phyloP scores from a whole-genome alignment of 2,329 filamentous ascomycete genomes.

The Paecilomyces dactylethromorphus region DNA sequence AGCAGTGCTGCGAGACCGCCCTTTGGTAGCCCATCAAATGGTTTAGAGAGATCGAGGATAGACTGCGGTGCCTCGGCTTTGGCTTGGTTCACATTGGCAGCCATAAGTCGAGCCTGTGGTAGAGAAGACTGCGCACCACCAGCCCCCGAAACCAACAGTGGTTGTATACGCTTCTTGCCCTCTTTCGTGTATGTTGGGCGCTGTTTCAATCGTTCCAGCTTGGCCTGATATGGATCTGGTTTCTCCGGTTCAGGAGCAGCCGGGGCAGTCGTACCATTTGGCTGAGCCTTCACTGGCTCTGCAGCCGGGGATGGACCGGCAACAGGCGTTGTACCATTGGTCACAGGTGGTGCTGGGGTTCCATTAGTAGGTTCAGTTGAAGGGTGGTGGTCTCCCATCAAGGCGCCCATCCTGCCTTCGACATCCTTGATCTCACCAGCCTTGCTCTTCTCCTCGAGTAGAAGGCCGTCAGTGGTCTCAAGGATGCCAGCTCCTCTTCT shows the following conservation, averaged over 20 bases:
- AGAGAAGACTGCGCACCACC: constrained; percentile 81
- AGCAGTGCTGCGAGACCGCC: constrained; percentile 81
- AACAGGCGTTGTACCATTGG: constrained; percentile 40
- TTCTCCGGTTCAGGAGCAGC: constrained; percentile 25
- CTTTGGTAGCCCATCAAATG: constrained; percentile 85
- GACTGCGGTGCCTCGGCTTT: constrained; percentile 71
- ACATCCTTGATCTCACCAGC: constrained; percentile 83
- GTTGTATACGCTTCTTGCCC: constrained; percentile 91
- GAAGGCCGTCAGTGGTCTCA: constrained; percentile 82
- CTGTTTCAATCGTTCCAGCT: constrained; percentile 70
- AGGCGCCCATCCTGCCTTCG: constrained; percentile 92
- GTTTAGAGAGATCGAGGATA: constrained; percentile 83
- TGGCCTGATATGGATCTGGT: constrained; percentile 50
- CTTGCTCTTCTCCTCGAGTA: constrained; percentile 86
- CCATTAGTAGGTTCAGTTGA: constrained; percentile 49
- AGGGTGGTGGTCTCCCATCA: constrained; percentile 76
- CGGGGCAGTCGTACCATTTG: constrained; percentile 28
- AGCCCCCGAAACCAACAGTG: constrained; percentile 83
- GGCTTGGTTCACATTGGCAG: constrained; percentile 56
- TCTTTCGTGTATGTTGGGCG: constrained; percentile 93
- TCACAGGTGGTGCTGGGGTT: constrained; percentile 24
- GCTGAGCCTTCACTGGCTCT: constrained; percentile 26
- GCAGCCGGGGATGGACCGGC: constrained; percentile 23
- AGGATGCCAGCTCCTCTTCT: constrained; percentile 83
- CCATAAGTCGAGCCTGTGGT: constrained; percentile 81